These are phyloP conservation scores for Malus hybrid DNA, from an alignment of 331 rosid genomes.

Conservation along the genomic window DNA sequence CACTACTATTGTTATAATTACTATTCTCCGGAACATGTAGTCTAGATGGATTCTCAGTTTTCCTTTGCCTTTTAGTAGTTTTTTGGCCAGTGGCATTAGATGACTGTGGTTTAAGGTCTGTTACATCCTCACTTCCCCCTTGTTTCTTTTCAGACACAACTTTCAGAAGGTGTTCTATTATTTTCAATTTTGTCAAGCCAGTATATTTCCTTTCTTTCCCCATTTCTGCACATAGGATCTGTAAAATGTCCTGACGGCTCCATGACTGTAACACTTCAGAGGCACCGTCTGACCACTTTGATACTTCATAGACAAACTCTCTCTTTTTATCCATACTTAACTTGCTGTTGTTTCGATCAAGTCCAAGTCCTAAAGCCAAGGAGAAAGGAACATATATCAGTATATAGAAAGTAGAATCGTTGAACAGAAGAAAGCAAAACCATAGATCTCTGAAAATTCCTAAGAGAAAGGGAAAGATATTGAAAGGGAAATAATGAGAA, in stretches of 20 bases:
- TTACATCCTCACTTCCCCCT: slow-evolving; percentile 33
- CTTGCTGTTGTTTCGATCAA: slow-evolving; percentile 54
- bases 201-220: slow-evolving; percentile 98
- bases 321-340: slow-evolving; percentile 83
- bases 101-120: slow-evolving; percentile 46
- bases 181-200: slow-evolving; percentile 89
- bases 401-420: neutral
- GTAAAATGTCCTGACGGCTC: slow-evolving; percentile 90
- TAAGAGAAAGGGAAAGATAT: neutral
- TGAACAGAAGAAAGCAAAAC: neutral
- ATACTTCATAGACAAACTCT: slow-evolving; percentile 73
- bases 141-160: slow-evolving; percentile 78
- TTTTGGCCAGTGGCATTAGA: slow-evolving; percentile 51
- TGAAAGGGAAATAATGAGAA: neutral
- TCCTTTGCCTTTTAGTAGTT: slow-evolving; percentile 76
- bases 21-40: slow-evolving; percentile 39
- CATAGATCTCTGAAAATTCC: neutral
- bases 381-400: slow-evolving; percentile 19
- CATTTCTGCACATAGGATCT: slow-evolving; percentile 91
- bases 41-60: slow-evolving; percentile 69
- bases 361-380: slow-evolving; percentile 37
- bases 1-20: slow-evolving; percentile 31
- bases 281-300: slow-evolving; percentile 71
- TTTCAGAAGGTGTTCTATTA: slow-evolving; percentile 85
- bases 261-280: slow-evolving; percentile 74